Base-by-base conservation (phyloP, 2,329 filamentous ascomycete species). In the Cryphonectria parasitica region DNA sequence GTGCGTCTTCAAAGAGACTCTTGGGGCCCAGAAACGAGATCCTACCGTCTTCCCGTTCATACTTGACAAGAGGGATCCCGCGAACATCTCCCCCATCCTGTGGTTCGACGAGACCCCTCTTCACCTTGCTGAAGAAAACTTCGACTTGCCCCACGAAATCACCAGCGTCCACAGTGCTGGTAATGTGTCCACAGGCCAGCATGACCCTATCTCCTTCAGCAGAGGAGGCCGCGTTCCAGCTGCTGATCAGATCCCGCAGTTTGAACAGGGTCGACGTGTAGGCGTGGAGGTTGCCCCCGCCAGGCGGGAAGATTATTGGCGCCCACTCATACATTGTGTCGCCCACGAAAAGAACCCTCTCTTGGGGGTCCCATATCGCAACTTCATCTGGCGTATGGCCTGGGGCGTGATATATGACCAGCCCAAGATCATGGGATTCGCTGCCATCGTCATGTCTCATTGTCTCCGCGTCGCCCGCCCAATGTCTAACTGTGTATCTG, bases 351-450 rank as follows among this genome's bases (percentile, higher is more conserved):
- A 86, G 74, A 62, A 80, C 76, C 45, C 81, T 79, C 72, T 85
- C 82, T 1, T 78, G 74, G 13, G 78, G 75, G 65, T 85, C 84
- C 73, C 83, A 86, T 75, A 82, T 81, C 0, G 83, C 82, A 1
- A 85, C 72, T 19, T 80, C 79, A 71, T 85, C 83, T 0, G 83
- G 83, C 0, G 82, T 84, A 73, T 85, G 83, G 19, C 84, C 84
- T 2, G 83, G 83, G 0, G 82, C 82, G 28, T 85, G 82, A 11
- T 84, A 76, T 36, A 85, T 78, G n/a, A 78, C 79, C 39, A 85
- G 77, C 1, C 77, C 77, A 17, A 84, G 76, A 15, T 75, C 73
- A 31, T 75, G 71, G 3, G 54, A 58, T 28, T 22, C 56, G 10
- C 19, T 31, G 15, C 62, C 69, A 34, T 71, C 66, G 49, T 71